Conservation (phyloP, 345 rosid genomes). For the Salix caprea region DNA sequence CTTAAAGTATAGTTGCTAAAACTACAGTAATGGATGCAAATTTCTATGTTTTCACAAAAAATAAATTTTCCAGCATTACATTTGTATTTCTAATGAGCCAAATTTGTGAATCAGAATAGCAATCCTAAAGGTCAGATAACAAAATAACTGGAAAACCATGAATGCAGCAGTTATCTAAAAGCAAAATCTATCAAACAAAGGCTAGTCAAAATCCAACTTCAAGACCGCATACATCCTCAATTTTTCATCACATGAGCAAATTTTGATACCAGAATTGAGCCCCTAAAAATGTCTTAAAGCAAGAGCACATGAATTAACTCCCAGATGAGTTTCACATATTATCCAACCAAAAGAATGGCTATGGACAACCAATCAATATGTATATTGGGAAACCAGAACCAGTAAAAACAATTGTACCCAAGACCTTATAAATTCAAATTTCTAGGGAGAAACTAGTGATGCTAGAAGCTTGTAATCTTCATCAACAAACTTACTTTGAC, state of each 20-base stretch:
- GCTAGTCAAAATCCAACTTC: too few species aligned
- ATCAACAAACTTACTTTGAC: constrained; percentile 63
- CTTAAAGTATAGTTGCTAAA: too few species aligned
- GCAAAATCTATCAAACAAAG: too few species aligned
- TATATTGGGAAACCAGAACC: neutral
- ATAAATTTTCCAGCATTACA: too few species aligned
- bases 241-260: neutral
- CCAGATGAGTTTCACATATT: neutral
- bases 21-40: too few species aligned
- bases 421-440: neutral
- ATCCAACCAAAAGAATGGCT: neutral
- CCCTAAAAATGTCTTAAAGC: neutral
- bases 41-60: too few species aligned
- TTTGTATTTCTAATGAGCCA: too few species aligned
- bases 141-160: too few species aligned
- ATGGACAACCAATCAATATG: neutral
- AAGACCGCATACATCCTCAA: neutral
- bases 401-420: neutral
- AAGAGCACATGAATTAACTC: neutral
- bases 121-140: too few species aligned
- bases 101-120: too few species aligned
- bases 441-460: neutral
- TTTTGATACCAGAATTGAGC: neutral
- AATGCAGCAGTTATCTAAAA: too few species aligned
- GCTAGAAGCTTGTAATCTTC: constrained; percentile 5